These are phyloP conservation scores for Gastrodia elata DNA, from an alignment of 106 monocot species.

Conservation along the genomic window DNA sequence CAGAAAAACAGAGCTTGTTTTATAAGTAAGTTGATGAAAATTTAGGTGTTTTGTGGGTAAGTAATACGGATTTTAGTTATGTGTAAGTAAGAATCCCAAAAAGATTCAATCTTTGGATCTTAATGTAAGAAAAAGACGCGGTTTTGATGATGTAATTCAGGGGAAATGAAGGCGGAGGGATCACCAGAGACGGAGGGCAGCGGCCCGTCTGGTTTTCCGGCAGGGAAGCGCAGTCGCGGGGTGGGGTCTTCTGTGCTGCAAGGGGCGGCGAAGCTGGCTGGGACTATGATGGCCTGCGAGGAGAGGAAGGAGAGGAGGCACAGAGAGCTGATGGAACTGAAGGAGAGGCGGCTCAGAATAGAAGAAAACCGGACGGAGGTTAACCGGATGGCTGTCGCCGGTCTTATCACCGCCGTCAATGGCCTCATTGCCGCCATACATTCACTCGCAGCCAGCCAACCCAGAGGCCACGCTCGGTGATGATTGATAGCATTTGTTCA, in stretches of 20 bases:
- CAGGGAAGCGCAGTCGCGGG: slow-evolving; percentile 20
- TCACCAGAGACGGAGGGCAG: slow-evolving; percentile 11
- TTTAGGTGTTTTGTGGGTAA: no score
- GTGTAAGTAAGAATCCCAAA: no score
- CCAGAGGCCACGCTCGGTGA: slow-evolving; percentile 10
- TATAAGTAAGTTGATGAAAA: no score
- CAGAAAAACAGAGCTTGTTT: no score
- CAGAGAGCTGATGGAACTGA: slow-evolving; percentile 61
- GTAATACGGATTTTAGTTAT: no score
- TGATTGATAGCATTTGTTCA: no score
- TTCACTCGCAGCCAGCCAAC: slow-evolving; percentile 50
- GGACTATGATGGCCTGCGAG: slow-evolving; percentile 64
- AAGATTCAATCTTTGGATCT: neutral
- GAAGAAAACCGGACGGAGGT: slow-evolving; percentile 61
- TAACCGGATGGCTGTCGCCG: slow-evolving; percentile 45
- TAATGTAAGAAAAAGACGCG: neutral
- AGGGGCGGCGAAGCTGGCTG: slow-evolving; percentile 56
- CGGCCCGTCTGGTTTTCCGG: slow-evolving; percentile 14
- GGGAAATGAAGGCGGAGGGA: slow-evolving; percentile 3
- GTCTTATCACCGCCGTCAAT: slow-evolving; percentile 62
- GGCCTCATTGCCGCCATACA: slow-evolving; percentile 67
- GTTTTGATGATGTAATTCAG: neutral
- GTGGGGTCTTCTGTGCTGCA: slow-evolving; percentile 56
- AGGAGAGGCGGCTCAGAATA: slow-evolving; percentile 63
- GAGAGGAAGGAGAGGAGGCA: slow-evolving; percentile 75